Evolutionary conservation across 768 basidiomycete species (phyloP), one percentile per base, ranked within the genome.

Genomic region (Suillus decipiens): DNA sequence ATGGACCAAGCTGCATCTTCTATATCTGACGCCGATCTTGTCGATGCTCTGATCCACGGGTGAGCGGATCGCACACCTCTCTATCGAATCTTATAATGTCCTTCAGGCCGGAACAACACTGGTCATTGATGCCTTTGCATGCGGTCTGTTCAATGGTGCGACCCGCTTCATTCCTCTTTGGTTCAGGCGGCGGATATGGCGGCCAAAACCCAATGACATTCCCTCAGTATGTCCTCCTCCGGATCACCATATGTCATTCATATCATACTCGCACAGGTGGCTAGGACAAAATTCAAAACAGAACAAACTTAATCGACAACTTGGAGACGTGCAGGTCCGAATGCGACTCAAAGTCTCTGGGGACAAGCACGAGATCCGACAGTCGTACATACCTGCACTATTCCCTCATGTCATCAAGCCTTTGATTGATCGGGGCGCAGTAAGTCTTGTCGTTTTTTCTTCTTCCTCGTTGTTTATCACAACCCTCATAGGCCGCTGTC

Each of bases 241-340:
- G 48, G 53, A 39, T 45, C 17, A 3, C 47, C 48, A 24, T 22
- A 59, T 17, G 42, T 59, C 51, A 59, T 9, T 53, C 12, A 43
- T 15, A 60, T 60, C 12, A 15, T 19, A 45, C 66, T 31, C 47
- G 3, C 69, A 97, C 68, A 98, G 96, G 71, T 99, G 95, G 94
- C 87, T 99, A 14, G 96, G 96, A 10, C 95, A 99, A 72, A 99
- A 99, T 75, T 99, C 97, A 62, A 96, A 96, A 71, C 90, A 92
- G 74, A 82, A 71, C 66, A 97, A 96, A 70, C 83, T 98, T 0
- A 80, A 73, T 61, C 84, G 96, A 42, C 89, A 91, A 66, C 81
- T 99, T 19, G 84, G 84, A 42, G 97, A 99, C 63, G 88, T 98
- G 11, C 96, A 99, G 75, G 91, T 94, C 50, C 89, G 90, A 56